These are phyloP conservation scores for Nephelium lappaceum DNA, from an alignment of 345 rosid genomes.

Conservation along the genomic window DNA sequence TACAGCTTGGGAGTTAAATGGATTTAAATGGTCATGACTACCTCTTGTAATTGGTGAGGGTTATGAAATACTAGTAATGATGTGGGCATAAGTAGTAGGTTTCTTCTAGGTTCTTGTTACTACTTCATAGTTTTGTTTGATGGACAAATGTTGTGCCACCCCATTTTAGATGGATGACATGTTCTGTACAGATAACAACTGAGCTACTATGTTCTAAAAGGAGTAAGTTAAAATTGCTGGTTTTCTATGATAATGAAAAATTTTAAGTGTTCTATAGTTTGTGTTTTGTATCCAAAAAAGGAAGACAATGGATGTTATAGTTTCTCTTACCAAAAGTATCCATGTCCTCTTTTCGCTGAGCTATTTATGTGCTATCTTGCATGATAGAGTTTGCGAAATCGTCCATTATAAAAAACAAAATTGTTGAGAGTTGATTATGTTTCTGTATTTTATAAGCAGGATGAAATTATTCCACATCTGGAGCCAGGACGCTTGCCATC, in stretches of 20 bases:
- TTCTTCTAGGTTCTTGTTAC: background rate
- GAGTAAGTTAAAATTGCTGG: background rate
- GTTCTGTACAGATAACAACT: background rate
- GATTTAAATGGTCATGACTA: slow-evolving; percentile 5
- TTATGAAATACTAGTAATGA: slow-evolving; percentile 3
- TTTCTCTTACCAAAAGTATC: no score
- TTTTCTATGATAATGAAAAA: no score
- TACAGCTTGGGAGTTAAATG: background rate
- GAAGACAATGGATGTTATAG: no score
- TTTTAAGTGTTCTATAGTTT: no score
- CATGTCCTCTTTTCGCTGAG: background rate
- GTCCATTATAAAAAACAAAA: background rate
- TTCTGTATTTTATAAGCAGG: slow-evolving; percentile 44
- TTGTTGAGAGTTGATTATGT: background rate
- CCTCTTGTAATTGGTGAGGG: background rate
- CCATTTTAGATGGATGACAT: background rate
- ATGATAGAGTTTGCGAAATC: background rate
- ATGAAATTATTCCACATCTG: slow-evolving; percentile 84
- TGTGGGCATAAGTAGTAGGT: background rate
- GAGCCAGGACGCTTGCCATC: slow-evolving; percentile 84
- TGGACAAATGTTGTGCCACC: background rate
- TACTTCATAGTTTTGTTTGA: background rate
- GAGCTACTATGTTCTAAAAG: background rate
- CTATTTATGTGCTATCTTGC: background rate
- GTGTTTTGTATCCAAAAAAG: no score